Conservation (phyloP, 352 stramenopile species). For the Phytophthora chlamydospora region DNA sequence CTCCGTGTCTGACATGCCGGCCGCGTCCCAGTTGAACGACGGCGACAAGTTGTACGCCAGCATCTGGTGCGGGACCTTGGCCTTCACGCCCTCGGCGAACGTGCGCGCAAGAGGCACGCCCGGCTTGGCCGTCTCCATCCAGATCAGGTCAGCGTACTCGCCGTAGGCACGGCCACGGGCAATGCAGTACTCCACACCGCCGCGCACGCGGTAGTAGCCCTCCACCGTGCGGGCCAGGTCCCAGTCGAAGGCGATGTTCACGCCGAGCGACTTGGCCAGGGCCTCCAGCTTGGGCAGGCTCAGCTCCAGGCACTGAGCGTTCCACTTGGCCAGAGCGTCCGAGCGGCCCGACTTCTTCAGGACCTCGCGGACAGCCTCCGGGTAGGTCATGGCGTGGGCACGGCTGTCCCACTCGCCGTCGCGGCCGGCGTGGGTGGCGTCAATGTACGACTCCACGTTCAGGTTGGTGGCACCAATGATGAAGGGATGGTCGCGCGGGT, state of each 20-base stretch:
- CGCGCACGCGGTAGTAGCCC: slow-evolving; percentile 97
- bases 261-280: slow-evolving; percentile 78
- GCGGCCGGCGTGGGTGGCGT: slow-evolving; percentile 74
- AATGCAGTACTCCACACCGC: slow-evolving; percentile 97
- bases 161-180: slow-evolving; percentile 95
- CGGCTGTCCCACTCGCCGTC: slow-evolving; percentile 91
- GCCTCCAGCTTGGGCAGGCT: slow-evolving; percentile 79
- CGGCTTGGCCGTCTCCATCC: slow-evolving; percentile 98
- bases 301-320: slow-evolving; percentile 77
- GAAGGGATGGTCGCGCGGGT: slow-evolving; percentile 97
- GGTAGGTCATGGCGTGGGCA: slow-evolving; percentile 96
- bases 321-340: slow-evolving; percentile 86
- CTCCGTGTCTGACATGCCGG: slow-evolving; percentile 94
- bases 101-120: slow-evolving; percentile 93
- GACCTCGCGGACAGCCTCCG: slow-evolving; percentile 91
- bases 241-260: slow-evolving; percentile 94
- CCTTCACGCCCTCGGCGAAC: slow-evolving; percentile 95
- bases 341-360: slow-evolving; percentile 66
- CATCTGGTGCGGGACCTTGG: slow-evolving; percentile 95
- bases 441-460: slow-evolving; percentile 84
- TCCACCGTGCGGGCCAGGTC: slow-evolving; percentile 96
- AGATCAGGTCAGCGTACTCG: slow-evolving; percentile 96
- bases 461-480: slow-evolving; percentile 95
- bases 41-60: slow-evolving; percentile 98
- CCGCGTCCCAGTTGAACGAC: slow-evolving; percentile 99